Conservation (phyloP, 169 alveolate species). For the Plasmodium fragile region DNA sequence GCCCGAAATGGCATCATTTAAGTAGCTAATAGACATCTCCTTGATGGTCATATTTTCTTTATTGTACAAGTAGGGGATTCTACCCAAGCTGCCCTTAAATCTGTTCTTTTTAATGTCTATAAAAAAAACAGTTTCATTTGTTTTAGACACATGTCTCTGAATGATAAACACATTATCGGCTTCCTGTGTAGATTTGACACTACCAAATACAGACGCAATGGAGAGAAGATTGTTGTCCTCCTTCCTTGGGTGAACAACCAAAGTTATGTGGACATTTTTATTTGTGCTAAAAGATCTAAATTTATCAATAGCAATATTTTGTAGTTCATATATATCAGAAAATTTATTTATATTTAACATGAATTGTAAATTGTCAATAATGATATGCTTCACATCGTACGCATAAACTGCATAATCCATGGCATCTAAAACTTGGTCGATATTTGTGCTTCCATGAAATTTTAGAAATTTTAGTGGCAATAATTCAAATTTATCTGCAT, state of each 20-base stretch:
- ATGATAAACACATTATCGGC: constrained; percentile 96
- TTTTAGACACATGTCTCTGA: constrained; percentile 88
- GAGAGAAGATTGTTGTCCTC: constrained; percentile 93
- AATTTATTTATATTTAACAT: constrained; percentile 90
- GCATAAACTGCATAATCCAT: constrained; percentile 95
- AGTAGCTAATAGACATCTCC: constrained; percentile 52
- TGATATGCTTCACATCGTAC: constrained; percentile 93
- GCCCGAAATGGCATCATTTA: constrained; percentile 21
- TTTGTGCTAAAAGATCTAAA: constrained; percentile 93
- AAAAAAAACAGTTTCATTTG: constrained; percentile 46
- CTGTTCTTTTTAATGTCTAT: constrained; percentile 94
- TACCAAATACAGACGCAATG: constrained; percentile 94
- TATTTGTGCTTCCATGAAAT: constrained; percentile 94
- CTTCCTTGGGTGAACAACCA: constrained; percentile 96
- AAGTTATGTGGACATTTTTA: constrained; percentile 92
- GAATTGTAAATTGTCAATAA: constrained; percentile 95
- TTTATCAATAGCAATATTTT: constrained; percentile 92
- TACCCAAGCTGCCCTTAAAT: constrained; percentile 94
- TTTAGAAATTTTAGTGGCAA: constrained; percentile 92
- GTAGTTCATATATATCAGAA: constrained; percentile 90
- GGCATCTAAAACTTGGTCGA: constrained; percentile 92
- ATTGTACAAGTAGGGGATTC: constrained; percentile 80
- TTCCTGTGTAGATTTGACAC: constrained; percentile 96
- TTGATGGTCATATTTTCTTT: constrained; percentile 77
- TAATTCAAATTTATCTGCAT: constrained; percentile 90